Base-by-base conservation (phyloP, 2,329 filamentous ascomycete species). In the Aspergillus pseudotamarii region DNA sequence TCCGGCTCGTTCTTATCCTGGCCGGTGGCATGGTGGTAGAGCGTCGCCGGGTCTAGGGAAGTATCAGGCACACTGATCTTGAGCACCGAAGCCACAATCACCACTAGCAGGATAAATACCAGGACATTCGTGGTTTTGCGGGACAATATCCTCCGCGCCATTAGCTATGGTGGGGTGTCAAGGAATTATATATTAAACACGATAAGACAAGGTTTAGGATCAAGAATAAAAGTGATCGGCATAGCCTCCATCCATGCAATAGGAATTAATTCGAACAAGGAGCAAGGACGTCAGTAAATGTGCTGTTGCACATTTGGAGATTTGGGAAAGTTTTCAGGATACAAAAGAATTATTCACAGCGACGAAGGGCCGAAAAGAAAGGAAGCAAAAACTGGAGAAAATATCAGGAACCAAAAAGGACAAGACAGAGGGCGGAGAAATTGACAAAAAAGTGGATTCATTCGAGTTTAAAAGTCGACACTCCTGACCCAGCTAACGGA, bases 1-100 rank as follows among this genome's bases (percentile, higher is more conserved):
- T 70, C 70, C 23, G 59, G 45, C 12, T 65, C 61, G 10, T 41
- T 28, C 6, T 59, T 59, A 8, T 50, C 34, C 8, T 53, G 41
- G 3, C 54, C 21, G 38, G 46, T n/a, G 41, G 45, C 36, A 41
- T 57, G 58, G 32, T 57, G 64, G 32, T 66, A 66, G 23, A 64
- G 21, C 16, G 45, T 51, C 12, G 59, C 11, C 6, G 64, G 59
- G 38, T 57, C 41, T 28, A 66, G 59, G 12, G 61, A 32, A 1
- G 56, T 19, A 16, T 45, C 21, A 2, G 56, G 46, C 30, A 66
- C 26, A 34, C 54, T 51, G 32, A 64, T 36, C 23, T 57, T 57
- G 23, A 66, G 60, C 9, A 66, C 58, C 1, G 63, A 63, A 21
- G 60, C 32, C 19, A 38, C 57, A 3, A 63, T 57, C 8, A 53